Conservation (phyloP, 1,139 yeast species). For the Yamadazyma buinensis region DNA sequence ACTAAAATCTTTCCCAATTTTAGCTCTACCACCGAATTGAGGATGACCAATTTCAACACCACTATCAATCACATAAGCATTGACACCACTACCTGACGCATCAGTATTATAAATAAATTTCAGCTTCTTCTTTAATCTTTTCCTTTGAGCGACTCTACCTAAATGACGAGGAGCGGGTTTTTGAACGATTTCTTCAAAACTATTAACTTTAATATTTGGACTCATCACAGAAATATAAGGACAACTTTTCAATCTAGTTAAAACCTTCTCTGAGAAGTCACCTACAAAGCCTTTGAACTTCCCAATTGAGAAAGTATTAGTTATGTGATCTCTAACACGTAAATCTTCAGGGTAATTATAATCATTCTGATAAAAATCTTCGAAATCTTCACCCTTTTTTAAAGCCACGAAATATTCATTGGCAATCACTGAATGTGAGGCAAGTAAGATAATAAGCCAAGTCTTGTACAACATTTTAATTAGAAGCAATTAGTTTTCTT, state of each 20-base stretch:
- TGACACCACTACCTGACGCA: conserved; percentile 41
- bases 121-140: conserved; percentile 22
- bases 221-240: conserved; percentile 55
- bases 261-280: conserved; percentile 45
- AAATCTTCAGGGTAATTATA: conserved; percentile 25
- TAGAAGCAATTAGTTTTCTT: too few relatives aligned
- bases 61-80: conserved; percentile 79
- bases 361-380: conserved; percentile 39
- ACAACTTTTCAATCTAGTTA: conserved; percentile 45
- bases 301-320: conserved; percentile 52
- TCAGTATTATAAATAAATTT: conserved; percentile 26
- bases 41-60: conserved; percentile 59
- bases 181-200: conserved; percentile 34
- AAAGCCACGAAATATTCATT: conserved; percentile 23
- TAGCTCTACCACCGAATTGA: conserved; percentile 64
- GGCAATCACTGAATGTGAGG: too few relatives aligned
- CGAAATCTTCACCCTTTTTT: conserved; percentile 27
- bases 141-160: conserved; percentile 56
- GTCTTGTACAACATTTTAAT: too few relatives aligned
- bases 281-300: conserved; percentile 64
- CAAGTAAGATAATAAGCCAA: too few relatives aligned
- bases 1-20: conserved; percentile 57
- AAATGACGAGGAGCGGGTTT: conserved; percentile 64
- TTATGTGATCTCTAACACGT: conserved; percentile 42
- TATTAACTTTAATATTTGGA: conserved; percentile 52